phyloP scores from a whole-genome alignment of 2,329 filamentous ascomycete genomes.

The Aspergillus sp. region DNA sequence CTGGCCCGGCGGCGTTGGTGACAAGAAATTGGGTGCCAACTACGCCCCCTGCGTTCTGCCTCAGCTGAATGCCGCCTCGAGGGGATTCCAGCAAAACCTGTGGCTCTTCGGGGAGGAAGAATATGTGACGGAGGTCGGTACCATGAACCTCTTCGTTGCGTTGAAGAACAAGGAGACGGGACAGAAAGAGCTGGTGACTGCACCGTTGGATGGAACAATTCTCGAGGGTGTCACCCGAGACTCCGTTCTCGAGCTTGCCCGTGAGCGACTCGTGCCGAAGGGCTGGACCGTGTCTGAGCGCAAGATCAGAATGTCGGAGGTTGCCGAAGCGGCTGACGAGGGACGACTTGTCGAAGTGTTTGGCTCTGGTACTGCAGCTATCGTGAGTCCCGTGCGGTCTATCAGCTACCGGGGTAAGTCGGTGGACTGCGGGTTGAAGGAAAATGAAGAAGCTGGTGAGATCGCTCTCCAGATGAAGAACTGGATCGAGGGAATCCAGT shows the following conservation, averaged over 20 bases:
- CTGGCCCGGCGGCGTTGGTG: slow-evolving; percentile 95
- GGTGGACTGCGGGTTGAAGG: slow-evolving; percentile 78
- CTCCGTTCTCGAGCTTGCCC: slow-evolving; percentile 81
- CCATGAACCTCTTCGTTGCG: slow-evolving; percentile 96
- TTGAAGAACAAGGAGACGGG: slow-evolving; percentile 83
- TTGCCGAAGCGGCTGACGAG: slow-evolving; percentile 77
- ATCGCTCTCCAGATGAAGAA: slow-evolving; percentile 85
- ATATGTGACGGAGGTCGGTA: slow-evolving; percentile 94
- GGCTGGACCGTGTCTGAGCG: slow-evolving; percentile 88
- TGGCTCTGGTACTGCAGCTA: slow-evolving; percentile 87
- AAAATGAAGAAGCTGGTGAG: slow-evolving; percentile 82
- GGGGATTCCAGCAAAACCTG: slow-evolving; percentile 96
- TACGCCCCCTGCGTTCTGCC: slow-evolving; percentile 99
- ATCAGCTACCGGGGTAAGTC: slow-evolving; percentile 85
- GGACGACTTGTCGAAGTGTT: slow-evolving; percentile 91
- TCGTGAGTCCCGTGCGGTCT: slow-evolving; percentile 84
- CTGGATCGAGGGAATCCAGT: slow-evolving; percentile 95
- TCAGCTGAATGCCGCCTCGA: slow-evolving; percentile 83
- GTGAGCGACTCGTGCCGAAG: slow-evolving; percentile 76
- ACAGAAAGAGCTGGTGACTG: slow-evolving; percentile 89
- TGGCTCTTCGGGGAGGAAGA: slow-evolving; percentile 97
- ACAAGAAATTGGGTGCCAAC: slow-evolving; percentile 98
- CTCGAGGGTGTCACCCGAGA: slow-evolving; percentile 93
- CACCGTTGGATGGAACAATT: slow-evolving; percentile 93
- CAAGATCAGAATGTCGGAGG: slow-evolving; percentile 87